Conservation (phyloP, 768 basidiomycete genomes). For the Arthromyces matolae region DNA sequence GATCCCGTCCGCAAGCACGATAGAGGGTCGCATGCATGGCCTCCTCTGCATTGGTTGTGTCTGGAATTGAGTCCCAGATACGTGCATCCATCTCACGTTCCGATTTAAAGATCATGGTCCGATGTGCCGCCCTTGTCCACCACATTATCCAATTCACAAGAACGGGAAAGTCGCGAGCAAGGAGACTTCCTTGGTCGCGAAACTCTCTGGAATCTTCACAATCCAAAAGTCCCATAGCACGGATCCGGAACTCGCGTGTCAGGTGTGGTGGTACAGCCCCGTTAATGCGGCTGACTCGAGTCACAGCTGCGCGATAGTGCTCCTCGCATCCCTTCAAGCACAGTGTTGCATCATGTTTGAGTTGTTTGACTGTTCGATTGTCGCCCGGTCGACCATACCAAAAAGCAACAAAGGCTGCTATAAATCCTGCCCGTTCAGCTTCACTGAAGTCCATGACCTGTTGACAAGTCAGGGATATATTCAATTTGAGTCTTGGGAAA, state of each 20-base stretch:
- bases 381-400: conserved; percentile 6
- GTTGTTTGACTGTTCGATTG: conserved; percentile 16
- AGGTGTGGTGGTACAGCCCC: conserved; percentile 17
- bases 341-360: conserved; percentile 16
- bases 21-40: conserved; percentile 33
- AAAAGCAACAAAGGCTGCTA: conserved; percentile 8
- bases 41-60: conserved; percentile 34
- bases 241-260: conserved; percentile 11
- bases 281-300: conserved; percentile 22
- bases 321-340: conserved; percentile 26
- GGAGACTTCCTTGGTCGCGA: background rate
- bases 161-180: conserved; percentile 23
- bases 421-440: conserved; percentile 6
- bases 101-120: conserved; percentile 22
- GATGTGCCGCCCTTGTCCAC: conserved; percentile 25
- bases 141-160: conserved; percentile 25
- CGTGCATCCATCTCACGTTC: conserved; percentile 13
- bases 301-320: conserved; percentile 26
- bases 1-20: conserved; percentile 17
- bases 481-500: no score
- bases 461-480: background rate
- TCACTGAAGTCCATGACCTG: conserved; percentile 13
- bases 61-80: conserved; percentile 24
- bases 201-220: conserved; percentile 8
- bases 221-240: conserved; percentile 14